Evolutionary conservation across 306 rosid genomes (phyloP).

Genomic region (Prosopis cineraria): DNA sequence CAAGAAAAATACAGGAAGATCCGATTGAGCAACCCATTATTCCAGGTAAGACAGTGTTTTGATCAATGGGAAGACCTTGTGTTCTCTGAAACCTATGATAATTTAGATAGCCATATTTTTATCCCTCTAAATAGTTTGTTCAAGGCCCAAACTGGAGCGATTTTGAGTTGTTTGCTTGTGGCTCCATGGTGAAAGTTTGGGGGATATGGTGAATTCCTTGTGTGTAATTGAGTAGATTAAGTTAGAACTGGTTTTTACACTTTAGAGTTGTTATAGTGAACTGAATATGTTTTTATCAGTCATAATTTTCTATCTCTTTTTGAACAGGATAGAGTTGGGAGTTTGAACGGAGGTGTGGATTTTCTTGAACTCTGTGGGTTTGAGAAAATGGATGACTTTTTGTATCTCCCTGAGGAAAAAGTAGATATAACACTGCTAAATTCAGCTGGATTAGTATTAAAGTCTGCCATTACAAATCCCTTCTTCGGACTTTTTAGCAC

Average conservation of each 20-base stretch:
- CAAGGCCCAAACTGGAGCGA: not conserved
- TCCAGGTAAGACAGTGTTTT: conserved; percentile 51
- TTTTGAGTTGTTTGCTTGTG: not conserved
- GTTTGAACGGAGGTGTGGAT: conserved; percentile 64
- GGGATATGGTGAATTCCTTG: not conserved
- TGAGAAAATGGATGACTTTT: conserved; percentile 59
- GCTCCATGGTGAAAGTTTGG: not conserved
- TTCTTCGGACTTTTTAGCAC: conserved; percentile 76
- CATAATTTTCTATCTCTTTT: not conserved
- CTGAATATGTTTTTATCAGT: not conserved
- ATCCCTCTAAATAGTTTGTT: not conserved
- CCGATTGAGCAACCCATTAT: conserved; percentile 63
- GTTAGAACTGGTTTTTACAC: not conserved
- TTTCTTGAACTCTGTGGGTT: conserved; percentile 94
- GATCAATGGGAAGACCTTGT: not conserved
- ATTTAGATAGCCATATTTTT: not conserved
- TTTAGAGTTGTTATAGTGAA: not conserved
- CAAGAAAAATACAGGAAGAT: conserved; percentile 82
- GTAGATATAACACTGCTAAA: conserved; percentile 46
- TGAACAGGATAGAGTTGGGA: conserved; percentile 85
- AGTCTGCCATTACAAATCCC: conserved; percentile 81
- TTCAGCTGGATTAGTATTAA: conserved; percentile 62
- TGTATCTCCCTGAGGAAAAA: conserved; percentile 65
- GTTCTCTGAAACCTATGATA: not conserved
- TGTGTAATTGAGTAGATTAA: not conserved